Evolutionary conservation across 768 basidiomycete genomes (phyloP).

Genomic region (Russula foetens): DNA sequence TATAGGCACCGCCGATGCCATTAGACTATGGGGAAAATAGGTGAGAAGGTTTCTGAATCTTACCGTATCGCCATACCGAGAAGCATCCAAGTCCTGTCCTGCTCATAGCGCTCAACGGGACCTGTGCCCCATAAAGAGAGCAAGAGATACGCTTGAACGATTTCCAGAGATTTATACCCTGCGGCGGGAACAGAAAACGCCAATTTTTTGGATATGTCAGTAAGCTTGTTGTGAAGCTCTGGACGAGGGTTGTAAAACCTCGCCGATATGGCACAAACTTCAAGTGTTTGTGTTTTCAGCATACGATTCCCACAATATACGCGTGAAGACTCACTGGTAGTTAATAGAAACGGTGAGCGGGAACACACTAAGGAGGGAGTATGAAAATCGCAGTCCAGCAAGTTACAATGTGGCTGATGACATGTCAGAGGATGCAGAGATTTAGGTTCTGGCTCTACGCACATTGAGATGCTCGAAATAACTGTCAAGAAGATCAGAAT

Average conservation of each 20-base stretch:
- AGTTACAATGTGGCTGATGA: slow-evolving; percentile 61
- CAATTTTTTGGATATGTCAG: slow-evolving; percentile 78
- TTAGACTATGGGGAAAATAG: slow-evolving; percentile 1
- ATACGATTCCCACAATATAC: not conserved
- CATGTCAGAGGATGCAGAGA: not conserved
- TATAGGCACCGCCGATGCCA: slow-evolving; percentile 24
- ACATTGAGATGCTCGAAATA: slow-evolving; percentile 75
- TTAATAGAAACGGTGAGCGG: slow-evolving; percentile 89
- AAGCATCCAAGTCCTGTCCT: slow-evolving; percentile 89
- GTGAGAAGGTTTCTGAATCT: slow-evolving; percentile 22
- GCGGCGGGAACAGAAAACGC: slow-evolving; percentile 80
- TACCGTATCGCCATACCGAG: slow-evolving; percentile 82
- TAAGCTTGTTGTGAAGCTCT: slow-evolving; percentile 71
- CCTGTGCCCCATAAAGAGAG: slow-evolving; percentile 88
- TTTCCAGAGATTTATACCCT: slow-evolving; percentile 90
- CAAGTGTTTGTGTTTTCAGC: not conserved
- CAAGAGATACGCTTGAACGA: slow-evolving; percentile 90
- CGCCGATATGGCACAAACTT: slow-evolving; percentile 93
- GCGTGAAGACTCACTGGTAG: slow-evolving; percentile 57
- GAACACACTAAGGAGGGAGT: slow-evolving; percentile 92
- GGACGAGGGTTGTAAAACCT: slow-evolving; percentile 80
- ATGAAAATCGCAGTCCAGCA: slow-evolving; percentile 85
- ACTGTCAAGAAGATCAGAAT: slow-evolving; percentile 30
- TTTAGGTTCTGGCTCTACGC: slow-evolving; percentile 24
- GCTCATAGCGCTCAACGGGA: slow-evolving; percentile 93